These are phyloP conservation scores for Mycena amicta DNA, from an alignment of 768 basidiomycete genomes.

Conservation along the genomic window DNA sequence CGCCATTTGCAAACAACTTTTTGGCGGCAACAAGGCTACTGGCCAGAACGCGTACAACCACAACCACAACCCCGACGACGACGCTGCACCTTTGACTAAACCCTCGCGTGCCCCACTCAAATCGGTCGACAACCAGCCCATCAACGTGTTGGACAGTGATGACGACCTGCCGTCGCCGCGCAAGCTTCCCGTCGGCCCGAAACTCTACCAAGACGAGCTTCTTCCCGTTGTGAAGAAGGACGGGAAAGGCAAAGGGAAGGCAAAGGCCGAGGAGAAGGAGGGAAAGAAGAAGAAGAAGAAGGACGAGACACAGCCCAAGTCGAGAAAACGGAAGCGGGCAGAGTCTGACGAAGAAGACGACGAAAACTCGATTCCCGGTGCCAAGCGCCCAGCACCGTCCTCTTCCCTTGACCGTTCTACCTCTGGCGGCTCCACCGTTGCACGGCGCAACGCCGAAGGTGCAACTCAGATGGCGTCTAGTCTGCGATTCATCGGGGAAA, in stretches of 20 bases:
- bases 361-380: neutral
- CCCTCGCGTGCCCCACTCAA: neutral
- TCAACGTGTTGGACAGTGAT: neutral
- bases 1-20: neutral
- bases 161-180: neutral
- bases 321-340: neutral
- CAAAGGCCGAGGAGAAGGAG: neutral
- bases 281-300: neutral
- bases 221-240: neutral
- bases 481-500: conserved; percentile 1
- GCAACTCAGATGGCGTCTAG: conserved; percentile 1
- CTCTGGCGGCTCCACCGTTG: neutral
- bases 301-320: too few relatives aligned
- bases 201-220: neutral
- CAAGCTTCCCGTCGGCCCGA: neutral
- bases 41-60: conserved; percentile 1
- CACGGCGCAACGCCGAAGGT: conserved; percentile 2
- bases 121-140: neutral
- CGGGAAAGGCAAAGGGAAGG: neutral
- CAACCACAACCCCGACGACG: neutral
- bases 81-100: neutral
- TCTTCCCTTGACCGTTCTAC: neutral
- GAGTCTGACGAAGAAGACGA: neutral
- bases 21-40: conserved; percentile 13
- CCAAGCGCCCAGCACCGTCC: neutral